Conservation (phyloP, 2,329 filamentous ascomycete species). For the Cordyceps javanica region DNA sequence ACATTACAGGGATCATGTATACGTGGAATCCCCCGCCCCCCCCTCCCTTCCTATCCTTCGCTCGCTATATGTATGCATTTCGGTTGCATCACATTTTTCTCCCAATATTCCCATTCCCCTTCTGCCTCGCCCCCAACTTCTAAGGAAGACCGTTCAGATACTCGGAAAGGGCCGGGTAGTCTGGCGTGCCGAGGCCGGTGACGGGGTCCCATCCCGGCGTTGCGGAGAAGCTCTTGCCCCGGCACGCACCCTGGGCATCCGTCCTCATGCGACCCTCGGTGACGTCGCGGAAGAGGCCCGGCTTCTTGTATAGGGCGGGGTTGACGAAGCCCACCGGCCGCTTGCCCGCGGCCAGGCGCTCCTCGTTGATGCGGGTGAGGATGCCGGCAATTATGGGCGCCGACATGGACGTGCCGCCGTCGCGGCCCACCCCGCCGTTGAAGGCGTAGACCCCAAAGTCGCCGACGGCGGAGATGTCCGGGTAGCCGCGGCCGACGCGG, state of each 20-base stretch:
- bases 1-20: too few species aligned
- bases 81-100: too few species aligned
- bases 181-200: not conserved
- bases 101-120: too few species aligned
- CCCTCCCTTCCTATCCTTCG: too few species aligned
- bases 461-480: conserved; percentile 37
- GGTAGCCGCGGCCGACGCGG: conserved; percentile 29
- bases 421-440: conserved; percentile 17
- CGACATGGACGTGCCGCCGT: conserved; percentile 14
- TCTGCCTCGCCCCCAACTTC: too few species aligned
- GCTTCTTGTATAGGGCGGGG: conserved; percentile 10
- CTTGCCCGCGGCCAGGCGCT: conserved; percentile 25
- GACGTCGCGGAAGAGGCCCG: conserved; percentile 10
- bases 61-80: too few species aligned
- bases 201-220: not conserved
- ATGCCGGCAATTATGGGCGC: conserved; percentile 17
- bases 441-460: conserved; percentile 37
- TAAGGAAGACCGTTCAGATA: not conserved
- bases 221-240: not conserved
- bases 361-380: conserved; percentile 16
- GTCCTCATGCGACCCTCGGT: not conserved
- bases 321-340: conserved; percentile 28
- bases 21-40: too few species aligned
- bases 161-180: not conserved
- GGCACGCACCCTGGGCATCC: not conserved